Conservation (phyloP, 441 rosid genomes). For the Adansonia madagascariensis region DNA sequence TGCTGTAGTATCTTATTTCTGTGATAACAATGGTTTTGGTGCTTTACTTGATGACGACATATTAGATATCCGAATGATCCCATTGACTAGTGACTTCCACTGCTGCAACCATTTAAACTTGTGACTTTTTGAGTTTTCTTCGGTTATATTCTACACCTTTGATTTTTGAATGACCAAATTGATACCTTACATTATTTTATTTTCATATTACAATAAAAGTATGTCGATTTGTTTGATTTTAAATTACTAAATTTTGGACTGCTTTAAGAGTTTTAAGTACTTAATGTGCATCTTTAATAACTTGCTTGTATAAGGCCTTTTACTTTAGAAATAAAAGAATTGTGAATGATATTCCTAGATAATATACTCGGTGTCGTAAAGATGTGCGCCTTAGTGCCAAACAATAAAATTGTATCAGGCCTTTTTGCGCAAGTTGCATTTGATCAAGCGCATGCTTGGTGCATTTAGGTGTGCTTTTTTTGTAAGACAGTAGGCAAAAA, state of each 20-base stretch:
- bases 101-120: background rate
- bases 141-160: background rate
- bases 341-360: background rate
- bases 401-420: too few relatives aligned
- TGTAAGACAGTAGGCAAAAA: too few relatives aligned
- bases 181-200: background rate
- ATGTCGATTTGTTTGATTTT: background rate
- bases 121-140: background rate
- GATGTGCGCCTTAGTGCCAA: too few relatives aligned
- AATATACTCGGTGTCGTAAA: too few relatives aligned
- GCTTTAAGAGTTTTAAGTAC: background rate
- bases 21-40: background rate
- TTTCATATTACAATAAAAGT: background rate
- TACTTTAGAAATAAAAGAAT: background rate
- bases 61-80: background rate
- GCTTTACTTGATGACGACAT: background rate
- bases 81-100: background rate
- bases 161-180: background rate
- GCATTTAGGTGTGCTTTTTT: too few relatives aligned
- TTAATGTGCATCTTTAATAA: background rate
- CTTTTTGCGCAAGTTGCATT: too few relatives aligned
- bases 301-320: background rate
- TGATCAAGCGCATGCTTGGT: too few relatives aligned
- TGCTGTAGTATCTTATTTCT: background rate
- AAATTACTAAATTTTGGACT: background rate